Conservation (phyloP, 345 rosid genomes). For the Gossypium arboreum region DNA sequence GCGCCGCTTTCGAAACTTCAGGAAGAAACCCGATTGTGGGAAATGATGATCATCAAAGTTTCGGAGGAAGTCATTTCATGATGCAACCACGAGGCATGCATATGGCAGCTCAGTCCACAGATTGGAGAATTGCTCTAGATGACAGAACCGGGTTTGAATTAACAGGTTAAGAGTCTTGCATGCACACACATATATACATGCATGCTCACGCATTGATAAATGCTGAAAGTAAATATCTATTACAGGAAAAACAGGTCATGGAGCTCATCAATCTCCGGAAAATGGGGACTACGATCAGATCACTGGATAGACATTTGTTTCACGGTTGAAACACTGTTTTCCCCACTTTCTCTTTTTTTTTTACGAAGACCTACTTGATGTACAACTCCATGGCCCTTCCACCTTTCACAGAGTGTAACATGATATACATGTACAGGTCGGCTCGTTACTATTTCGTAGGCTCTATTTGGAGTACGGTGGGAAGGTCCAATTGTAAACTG, state of each 20-base stretch:
- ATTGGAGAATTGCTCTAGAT: slow-evolving; percentile 48
- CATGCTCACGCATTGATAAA: slow-evolving; percentile 1
- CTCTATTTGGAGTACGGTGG: neutral
- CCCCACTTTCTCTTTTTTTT: neutral
- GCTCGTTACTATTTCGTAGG: slow-evolving; percentile 20
- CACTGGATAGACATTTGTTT: slow-evolving; percentile 31
- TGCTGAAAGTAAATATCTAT: slow-evolving; percentile 16
- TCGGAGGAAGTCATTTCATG: slow-evolving; percentile 50
- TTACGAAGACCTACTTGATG: slow-evolving; percentile 20
- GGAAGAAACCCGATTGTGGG: slow-evolving; percentile 44
- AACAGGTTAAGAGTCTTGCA: slow-evolving; percentile 34
- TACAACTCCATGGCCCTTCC: slow-evolving; percentile 21
- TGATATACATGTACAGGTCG: slow-evolving; percentile 41
- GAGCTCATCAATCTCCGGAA: slow-evolving; percentile 49
- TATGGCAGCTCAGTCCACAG: slow-evolving; percentile 35
- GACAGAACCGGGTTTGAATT: slow-evolving; percentile 43
- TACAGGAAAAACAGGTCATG: slow-evolving; percentile 51
- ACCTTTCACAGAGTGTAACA: slow-evolving; percentile 26
- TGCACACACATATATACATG: neutral
- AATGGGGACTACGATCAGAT: slow-evolving; percentile 57
- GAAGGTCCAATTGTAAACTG: neutral
- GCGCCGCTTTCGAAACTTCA: slow-evolving; percentile 41
- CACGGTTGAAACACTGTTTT: neutral
- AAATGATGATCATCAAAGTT: slow-evolving; percentile 41
- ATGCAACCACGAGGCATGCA: slow-evolving; percentile 50